A percentile compares a stretch with the other conserved stretches of the same genome.
phyloP scores from a whole-genome alignment of 257 asterid genomes.

The Eucommia ulmoides region DNA sequence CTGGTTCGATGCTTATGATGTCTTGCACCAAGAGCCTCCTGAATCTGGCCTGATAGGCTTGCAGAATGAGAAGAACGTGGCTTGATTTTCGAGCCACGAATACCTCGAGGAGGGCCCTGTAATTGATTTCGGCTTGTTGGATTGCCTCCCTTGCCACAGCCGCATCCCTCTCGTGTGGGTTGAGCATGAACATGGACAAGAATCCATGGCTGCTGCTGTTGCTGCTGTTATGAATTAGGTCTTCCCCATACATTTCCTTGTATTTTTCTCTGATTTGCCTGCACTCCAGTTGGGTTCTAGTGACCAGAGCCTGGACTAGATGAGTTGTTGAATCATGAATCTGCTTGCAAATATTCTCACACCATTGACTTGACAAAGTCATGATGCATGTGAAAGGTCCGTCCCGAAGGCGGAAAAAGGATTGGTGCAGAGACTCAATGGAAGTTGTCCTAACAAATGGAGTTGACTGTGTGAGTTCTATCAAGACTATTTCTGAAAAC shows the following conservation, averaged over 20 bases:
- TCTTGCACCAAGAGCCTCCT: conserved; percentile 34
- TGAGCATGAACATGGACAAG: conserved; percentile 24
- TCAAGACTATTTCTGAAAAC: not conserved
- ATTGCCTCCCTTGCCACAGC: conserved; percentile 45
- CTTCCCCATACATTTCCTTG: conserved; percentile 30
- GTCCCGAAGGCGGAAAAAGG: conserved; percentile 1
- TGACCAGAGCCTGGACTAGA: conserved; percentile 11
- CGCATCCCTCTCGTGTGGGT: conserved; percentile 53
- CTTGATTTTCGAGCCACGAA: conserved; percentile 60
- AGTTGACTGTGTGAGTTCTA: too few species aligned
- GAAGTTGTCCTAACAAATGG: too few species aligned
- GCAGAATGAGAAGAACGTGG: conserved; percentile 50
- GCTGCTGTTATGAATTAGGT: conserved; percentile 15
- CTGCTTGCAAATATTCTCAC: conserved; percentile 30
- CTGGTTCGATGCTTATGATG: conserved; percentile 45
- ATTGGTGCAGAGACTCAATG: too few species aligned
- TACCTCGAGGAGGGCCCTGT: conserved; percentile 38
- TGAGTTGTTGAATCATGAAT: conserved; percentile 24
- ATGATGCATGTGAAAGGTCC: conserved; percentile 13
- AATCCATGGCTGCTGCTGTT: conserved; percentile 7
- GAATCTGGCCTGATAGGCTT: conserved; percentile 42
- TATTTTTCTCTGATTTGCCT: conserved; percentile 28
- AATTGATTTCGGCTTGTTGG: conserved; percentile 11
- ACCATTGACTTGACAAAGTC: conserved; percentile 15
- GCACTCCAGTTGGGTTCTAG: conserved; percentile 26